Percentiles rank a stretch among this genome's conserved stretches.
Conservation (phyloP, 495 filamentous ascomycete genomes). For the Aspergillus egyptiacus region DNA sequence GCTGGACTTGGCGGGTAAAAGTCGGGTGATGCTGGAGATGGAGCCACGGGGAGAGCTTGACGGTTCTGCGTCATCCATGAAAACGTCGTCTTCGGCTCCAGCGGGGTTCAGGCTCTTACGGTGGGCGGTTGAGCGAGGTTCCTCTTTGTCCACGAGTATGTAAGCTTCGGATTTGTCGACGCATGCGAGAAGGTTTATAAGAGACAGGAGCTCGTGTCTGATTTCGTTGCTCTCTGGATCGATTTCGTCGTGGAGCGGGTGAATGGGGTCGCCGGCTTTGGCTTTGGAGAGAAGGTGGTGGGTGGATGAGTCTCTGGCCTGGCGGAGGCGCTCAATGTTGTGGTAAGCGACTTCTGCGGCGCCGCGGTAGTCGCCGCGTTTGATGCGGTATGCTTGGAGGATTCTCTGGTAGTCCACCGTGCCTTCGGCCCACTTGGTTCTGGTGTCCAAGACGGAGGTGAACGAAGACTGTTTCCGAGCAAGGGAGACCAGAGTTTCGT, state of each 20-base stretch:
- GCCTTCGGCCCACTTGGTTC: slow-evolving; percentile 25
- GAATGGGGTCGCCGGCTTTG: slow-evolving; percentile 45
- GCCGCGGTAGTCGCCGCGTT: slow-evolving; percentile 78
- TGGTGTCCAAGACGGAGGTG: slow-evolving; percentile 30
- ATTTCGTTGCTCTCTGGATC: slow-evolving; percentile 51
- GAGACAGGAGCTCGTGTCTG: slow-evolving; percentile 61
- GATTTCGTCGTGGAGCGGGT: slow-evolving; percentile 45
- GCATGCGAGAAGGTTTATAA: slow-evolving; percentile 84
- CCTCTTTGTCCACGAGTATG: slow-evolving; percentile 48
- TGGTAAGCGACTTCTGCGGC: slow-evolving; percentile 72
- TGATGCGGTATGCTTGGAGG: slow-evolving; percentile 82
- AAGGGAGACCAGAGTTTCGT: slow-evolving; percentile 62
- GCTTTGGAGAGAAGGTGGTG: slow-evolving; percentile 32
- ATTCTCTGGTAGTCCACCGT: slow-evolving; percentile 64
- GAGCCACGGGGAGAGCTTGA: slow-evolving; percentile 12
- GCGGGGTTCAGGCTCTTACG: slow-evolving; percentile 23
- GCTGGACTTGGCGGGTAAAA: not conserved
- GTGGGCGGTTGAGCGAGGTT: slow-evolving; percentile 13
- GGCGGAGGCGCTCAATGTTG: slow-evolving; percentile 51
- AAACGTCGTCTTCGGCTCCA: slow-evolving; percentile 31
- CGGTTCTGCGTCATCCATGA: slow-evolving; percentile 34
- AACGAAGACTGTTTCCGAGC: slow-evolving; percentile 35
- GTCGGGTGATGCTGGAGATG: slow-evolving; percentile 5
- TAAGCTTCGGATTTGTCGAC: slow-evolving; percentile 78
- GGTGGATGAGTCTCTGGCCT: slow-evolving; percentile 45